Base-by-base conservation (phyloP, 176 grass and related monocot genomes). In the Aechmea fasciata region DNA sequence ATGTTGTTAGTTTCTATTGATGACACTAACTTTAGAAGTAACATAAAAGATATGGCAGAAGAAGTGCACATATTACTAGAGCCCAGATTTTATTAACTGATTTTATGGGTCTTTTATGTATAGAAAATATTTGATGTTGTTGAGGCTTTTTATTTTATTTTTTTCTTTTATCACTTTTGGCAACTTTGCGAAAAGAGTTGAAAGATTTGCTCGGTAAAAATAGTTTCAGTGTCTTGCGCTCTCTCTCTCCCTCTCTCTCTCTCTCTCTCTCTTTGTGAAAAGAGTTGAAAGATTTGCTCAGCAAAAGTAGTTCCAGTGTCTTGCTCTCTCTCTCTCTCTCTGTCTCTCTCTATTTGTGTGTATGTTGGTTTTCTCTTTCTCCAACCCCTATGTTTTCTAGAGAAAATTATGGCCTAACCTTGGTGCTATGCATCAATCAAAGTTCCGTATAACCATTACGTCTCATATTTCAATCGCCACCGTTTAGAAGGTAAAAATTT, bases 61-160 rank as follows among this genome's bases (percentile, higher is more conserved):
- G 3, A 61, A 22, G 20, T 61, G 55, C 55, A 61, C 1, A 61
- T n/a, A 20, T 15, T 71, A 55, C 23, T 72, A 53, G 25, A 61
- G 70, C 70, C 70, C 70, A 72, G 59, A 29, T 72, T 72, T 72
- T 72, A 28, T 26, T 41, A 47, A 9, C 9, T 59, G 3, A 22
- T 55, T 6, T 51, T n/a, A 59, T 72, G 70, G 53, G 70, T 15
- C 3, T 41, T 15, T 19, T 10, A 47, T 71, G 50, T 47, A 57
- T 23, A 71, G 13, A 71, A 14, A 71, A 47, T 26, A 71, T 25
- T 57, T 71, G 9, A 71, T 41, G 51, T 15, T 57, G 69, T 47
- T 26, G 50, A 55, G 51, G 50, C 50, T 54, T 71, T 17, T 47
- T 24, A 49, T 67, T 8, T 49, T 67, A 4, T 17, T 71, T 11